phyloP scores from a whole-genome alignment of 352 stramenopile genomes.

The Pythium dissotocum region DNA sequence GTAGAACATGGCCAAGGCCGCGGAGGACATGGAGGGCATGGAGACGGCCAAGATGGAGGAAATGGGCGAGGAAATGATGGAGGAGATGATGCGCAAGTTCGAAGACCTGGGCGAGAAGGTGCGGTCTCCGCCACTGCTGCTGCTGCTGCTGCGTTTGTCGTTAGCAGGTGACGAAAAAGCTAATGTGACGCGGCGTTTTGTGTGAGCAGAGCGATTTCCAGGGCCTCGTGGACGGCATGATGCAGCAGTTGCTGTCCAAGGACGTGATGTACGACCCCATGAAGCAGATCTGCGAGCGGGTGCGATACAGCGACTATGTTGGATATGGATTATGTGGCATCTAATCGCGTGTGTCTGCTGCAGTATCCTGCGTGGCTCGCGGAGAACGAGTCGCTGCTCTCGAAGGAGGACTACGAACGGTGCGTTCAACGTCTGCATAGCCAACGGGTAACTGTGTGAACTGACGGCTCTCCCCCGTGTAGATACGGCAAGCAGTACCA shows the following conservation, averaged over 20 bases:
- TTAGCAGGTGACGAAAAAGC: neutral
- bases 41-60: constrained; percentile 81
- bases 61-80: constrained; percentile 95
- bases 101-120: constrained; percentile 94
- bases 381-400: constrained; percentile 89
- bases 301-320: constrained; percentile 24
- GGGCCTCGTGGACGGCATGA: constrained; percentile 96
- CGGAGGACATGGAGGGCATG: constrained; percentile 85
- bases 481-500: constrained; percentile 97
- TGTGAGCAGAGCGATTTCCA: constrained; percentile 83
- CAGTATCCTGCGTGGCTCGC: constrained; percentile 97
- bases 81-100: constrained; percentile 96
- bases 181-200: neutral
- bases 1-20: constrained; percentile 87
- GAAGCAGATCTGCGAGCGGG: constrained; percentile 91
- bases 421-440: constrained; percentile 14
- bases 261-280: constrained; percentile 99
- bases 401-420: constrained; percentile 91
- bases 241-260: constrained; percentile 97
- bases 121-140: neutral
- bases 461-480: neutral
- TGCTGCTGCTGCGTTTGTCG: neutral
- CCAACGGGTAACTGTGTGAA: neutral
- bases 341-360: neutral
- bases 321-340: neutral